Evolutionary conservation across 2,329 filamentous ascomycete species (phyloP), one percentile per base, ranked within the genome.

Genomic region (Fusarium sp.): DNA sequence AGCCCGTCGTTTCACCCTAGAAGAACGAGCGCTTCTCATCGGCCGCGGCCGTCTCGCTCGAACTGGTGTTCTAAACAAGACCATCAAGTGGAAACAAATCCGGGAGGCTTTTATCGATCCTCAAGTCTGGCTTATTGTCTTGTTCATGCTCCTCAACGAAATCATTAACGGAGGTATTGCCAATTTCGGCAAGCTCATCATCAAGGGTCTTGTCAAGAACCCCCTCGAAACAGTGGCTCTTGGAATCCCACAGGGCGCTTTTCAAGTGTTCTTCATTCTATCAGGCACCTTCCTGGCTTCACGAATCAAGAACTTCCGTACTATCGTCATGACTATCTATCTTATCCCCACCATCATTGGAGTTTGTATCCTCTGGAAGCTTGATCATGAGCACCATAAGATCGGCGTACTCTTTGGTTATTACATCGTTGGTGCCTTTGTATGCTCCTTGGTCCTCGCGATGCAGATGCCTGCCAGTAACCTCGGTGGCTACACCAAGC

Each of bases 141-240:
- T 88, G 19, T 88, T 88, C 79, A 88, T 88, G 85, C 73, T 89
- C 4, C 77, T 87, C 7, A 89, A 88, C 63, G 86, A 88, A 61
- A 78, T 82, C 2, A 83, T 88, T 69, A 88, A 83, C 41, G 85
- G 85, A 7, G 87, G 87, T 0, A 86, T 87, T 3, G 83, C 86
- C 3, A 88, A 86, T 66, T 89, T 89, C 67, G 84, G 85, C 25
- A 88, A 88, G 86, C 71, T 79, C 41, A 78, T 89, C 69, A 82
- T 88, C 74, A 87, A 87, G 49, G 82, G 84, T 4, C 74, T 86
- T 0, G 83, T 83, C 6, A 60, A 67, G 4, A 63, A 75, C 3
- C 70, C 74, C 6, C 70, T 76, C 0, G 18, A 80, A 19, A 87
- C 87, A 0, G 86, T 86, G 0, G 84, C 84, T 0, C 79, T 86